phyloP scores from a whole-genome alignment of 1,284 basidiomycete genomes.

The Fomitopsis pinicola region DNA sequence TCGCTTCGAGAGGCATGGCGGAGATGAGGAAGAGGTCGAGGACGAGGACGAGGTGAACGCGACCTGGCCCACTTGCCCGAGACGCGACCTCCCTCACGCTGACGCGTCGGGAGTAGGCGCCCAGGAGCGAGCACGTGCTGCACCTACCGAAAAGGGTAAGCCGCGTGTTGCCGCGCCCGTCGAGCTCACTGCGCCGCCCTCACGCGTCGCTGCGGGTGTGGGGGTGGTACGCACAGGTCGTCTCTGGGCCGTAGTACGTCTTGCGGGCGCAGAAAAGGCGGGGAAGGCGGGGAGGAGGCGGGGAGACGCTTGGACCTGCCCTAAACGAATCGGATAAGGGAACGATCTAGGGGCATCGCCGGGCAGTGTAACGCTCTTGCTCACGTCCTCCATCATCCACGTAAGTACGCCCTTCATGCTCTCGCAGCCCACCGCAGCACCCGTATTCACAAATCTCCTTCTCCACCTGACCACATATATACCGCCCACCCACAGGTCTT shows the following conservation, averaged over 20 bases:
- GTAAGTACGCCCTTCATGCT: slow-evolving; percentile 10
- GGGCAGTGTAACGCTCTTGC: slow-evolving; percentile 24
- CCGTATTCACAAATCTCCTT: slow-evolving; percentile 3
- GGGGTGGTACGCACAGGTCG: too few species aligned
- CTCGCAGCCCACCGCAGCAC: slow-evolving; percentile 9
- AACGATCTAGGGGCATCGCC: slow-evolving; percentile 16
- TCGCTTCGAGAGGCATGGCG: slow-evolving; percentile 91
- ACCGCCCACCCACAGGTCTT: slow-evolving; percentile 9
- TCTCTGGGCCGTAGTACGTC: background rate
- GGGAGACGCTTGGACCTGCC: slow-evolving; percentile 19
- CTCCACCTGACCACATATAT: slow-evolving; percentile 17
- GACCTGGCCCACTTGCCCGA: background rate
- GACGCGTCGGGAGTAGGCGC: slow-evolving; percentile 7
- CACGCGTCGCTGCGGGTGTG: background rate
- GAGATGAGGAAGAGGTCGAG: slow-evolving; percentile 1
- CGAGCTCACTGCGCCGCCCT: background rate
- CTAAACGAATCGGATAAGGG: slow-evolving; percentile 31
- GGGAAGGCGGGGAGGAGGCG: background rate
- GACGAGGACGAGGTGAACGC: background rate
- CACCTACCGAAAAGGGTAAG: background rate
- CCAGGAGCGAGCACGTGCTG: slow-evolving; percentile 3
- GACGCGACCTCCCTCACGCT: slow-evolving; percentile 4
- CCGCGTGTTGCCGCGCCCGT: background rate
- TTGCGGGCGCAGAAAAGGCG: background rate
- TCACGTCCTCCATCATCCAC: slow-evolving; percentile 25